Percentiles rank a stretch among this genome's conserved stretches.
Evolutionary conservation across 192 early-diverging fungal genomes (phyloP).

Genomic region (Rhizoclosmatium sp.): DNA sequence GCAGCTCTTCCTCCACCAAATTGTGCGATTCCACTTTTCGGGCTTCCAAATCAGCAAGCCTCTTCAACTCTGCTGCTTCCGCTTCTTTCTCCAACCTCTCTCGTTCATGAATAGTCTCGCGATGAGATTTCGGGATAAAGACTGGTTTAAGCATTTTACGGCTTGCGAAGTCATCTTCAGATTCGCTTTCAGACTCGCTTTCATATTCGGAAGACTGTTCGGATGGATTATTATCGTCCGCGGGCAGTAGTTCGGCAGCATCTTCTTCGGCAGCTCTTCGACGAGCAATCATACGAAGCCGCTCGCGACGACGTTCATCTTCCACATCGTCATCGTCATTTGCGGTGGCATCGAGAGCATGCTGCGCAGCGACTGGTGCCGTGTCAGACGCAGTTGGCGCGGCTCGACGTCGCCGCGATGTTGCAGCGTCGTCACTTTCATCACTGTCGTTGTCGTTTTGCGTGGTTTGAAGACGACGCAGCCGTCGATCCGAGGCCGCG

Average conservation of each 20-base stretch:
- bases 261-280: conserved; percentile 48
- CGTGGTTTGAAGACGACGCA: conserved; percentile 38
- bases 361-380: neutral
- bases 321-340: conserved; percentile 63
- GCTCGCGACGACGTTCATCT: conserved; percentile 49
- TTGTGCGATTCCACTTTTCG: conserved; percentile 79
- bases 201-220: conserved; percentile 50
- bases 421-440: conserved; percentile 34
- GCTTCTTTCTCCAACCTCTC: conserved; percentile 60
- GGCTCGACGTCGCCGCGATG: conserved; percentile 8
- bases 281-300: conserved; percentile 39
- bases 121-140: conserved; percentile 84
- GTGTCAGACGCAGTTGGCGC: neutral
- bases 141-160: conserved; percentile 83
- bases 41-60: conserved; percentile 60
- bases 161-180: conserved; percentile 55
- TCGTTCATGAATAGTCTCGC: conserved; percentile 68
- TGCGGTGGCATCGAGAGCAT: conserved; percentile 35
- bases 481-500: conserved; percentile 4
- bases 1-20: conserved; percentile 75
- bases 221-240: neutral
- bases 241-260: neutral
- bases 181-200: conserved; percentile 66
- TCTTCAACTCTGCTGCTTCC: conserved; percentile 65
- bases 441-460: conserved; percentile 40